phyloP scores from a whole-genome alignment of 1,284 basidiomycete species.

The Megacollybia platyphylla region DNA sequence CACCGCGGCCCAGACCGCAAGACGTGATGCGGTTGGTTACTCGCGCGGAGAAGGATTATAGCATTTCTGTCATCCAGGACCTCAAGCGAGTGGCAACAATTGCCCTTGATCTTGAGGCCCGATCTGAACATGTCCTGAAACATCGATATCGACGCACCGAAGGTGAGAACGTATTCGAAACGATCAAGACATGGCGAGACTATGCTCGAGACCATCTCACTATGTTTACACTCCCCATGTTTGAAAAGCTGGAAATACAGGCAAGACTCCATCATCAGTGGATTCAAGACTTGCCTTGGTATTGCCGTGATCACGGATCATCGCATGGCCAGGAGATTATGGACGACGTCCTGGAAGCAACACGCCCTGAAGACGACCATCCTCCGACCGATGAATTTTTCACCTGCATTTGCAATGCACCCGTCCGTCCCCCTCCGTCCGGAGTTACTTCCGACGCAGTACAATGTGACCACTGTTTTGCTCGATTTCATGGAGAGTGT shows the following conservation, averaged over 20 bases:
- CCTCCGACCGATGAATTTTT: constrained; percentile 69
- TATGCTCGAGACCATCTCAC: constrained; percentile 59
- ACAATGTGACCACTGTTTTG: constrained; percentile 77
- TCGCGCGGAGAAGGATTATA: constrained; percentile 65
- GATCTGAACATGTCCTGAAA: constrained; percentile 61
- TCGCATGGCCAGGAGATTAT: constrained; percentile 49
- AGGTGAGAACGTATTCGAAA: constrained; percentile 52
- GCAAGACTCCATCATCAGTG: constrained; percentile 54
- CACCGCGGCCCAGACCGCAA: constrained; percentile 43
- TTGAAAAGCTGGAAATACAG: constrained; percentile 58
- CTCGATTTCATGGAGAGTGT: constrained; percentile 71
- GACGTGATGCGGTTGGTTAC: constrained; percentile 55
- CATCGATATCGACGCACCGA: constrained; percentile 41
- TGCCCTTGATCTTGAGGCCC: constrained; percentile 58
- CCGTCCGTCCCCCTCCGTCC: constrained; percentile 62
- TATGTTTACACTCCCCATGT: constrained; percentile 60
- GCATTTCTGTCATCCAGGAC: constrained; percentile 49
- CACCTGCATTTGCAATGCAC: constrained; percentile 66
- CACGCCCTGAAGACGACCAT: constrained; percentile 59
- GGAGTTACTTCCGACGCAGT: constrained; percentile 70
- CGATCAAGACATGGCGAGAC: constrained; percentile 55
- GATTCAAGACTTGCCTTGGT: constrained; percentile 68
- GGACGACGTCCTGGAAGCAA: constrained; percentile 60
- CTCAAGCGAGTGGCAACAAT: constrained; percentile 57
- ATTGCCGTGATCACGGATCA: constrained; percentile 46